Base-by-base conservation (phyloP, 768 basidiomycete genomes). In the Rhizopogon vinicolor region DNA sequence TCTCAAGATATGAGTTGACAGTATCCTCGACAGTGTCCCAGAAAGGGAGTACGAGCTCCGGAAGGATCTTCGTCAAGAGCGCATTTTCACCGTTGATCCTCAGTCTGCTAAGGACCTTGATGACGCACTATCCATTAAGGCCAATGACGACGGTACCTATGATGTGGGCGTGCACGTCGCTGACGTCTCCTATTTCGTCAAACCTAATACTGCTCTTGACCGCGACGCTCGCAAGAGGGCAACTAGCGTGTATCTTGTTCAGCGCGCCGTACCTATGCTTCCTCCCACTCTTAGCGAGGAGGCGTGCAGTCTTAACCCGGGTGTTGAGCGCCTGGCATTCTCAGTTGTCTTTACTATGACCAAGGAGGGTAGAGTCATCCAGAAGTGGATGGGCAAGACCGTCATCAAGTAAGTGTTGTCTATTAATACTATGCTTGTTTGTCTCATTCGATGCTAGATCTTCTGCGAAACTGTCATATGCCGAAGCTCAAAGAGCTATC, bases 191-290 rank as follows among this genome's bases (percentile, higher is more conserved):
- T 89, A 88, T 76, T 98, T 98, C 72, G 87, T 92, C 63, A 92
- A 91, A 72, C 88, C 92, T 22, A 94, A 93, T 68, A 97, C 95
- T 10, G 91, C 97, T n/a, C 77, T 99, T 63, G 97, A 99, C 65
- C 91, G 97, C 22, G 97, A 99, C 73, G 97, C 97, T 41, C 86
- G 95, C 61, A 98, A 98, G 73, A 82, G 95, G 56, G 97, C 95
- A 28, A 98, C 94, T 2, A 94, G 91, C 63, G 97, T 99, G 45
- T 98, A 98, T 67, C 88, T 99, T 43, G 85, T 98, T 28, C 97
- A 99, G 69, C 86, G 96, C 53, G 86, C 89, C 19, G 96, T 98
- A 12, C 95, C 96, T 2, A 99, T 99, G 97, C 77, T 99, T 8
- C 97, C 97, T 2, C 93, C 93, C 28, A 78, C 87, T n/a, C 75